phyloP scores from a whole-genome alignment of 2,329 filamentous ascomycete genomes.

The Mycosphaerella sp. region DNA sequence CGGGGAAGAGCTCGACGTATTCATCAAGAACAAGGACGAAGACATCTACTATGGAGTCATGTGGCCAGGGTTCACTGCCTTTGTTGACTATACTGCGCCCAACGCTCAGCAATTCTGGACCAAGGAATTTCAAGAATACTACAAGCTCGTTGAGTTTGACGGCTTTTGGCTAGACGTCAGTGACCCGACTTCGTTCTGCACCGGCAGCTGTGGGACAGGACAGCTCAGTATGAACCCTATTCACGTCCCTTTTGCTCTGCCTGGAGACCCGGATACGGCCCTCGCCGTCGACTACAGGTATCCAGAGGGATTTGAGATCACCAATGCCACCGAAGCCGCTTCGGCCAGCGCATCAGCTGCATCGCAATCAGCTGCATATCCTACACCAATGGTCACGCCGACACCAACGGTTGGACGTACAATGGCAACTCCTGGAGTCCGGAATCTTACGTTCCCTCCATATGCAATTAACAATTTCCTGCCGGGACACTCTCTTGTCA shows the following conservation, averaged over 20 bases:
- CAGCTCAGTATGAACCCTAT: conserved; percentile 22
- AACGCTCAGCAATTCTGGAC: conserved; percentile 26
- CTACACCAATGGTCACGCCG: conserved; percentile 12
- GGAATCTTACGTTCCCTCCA: conserved; percentile 25
- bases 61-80: conserved; percentile 25
- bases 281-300: conserved; percentile 20
- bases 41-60: conserved; percentile 34
- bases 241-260: conserved; percentile 21
- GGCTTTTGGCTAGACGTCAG: conserved; percentile 30
- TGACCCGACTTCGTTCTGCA: conserved; percentile 25
- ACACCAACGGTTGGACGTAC: conserved; percentile 22
- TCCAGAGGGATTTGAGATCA: conserved; percentile 27
- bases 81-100: conserved; percentile 21
- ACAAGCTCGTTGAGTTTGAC: conserved; percentile 21
- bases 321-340: conserved; percentile 29
- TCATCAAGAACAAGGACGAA: conserved; percentile 50
- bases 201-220: conserved; percentile 23
- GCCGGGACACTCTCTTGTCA: conserved; percentile 25
- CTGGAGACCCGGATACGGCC: conserved; percentile 17
- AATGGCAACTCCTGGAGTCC: conserved; percentile 20
- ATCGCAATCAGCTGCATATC: conserved; percentile 20
- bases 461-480: conserved; percentile 25
- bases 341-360: conserved; percentile 20
- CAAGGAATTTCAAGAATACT: conserved; percentile 21
- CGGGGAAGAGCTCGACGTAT: conserved; percentile 47